Base-by-base conservation (phyloP, 2,329 filamentous ascomycete genomes). In the Xylaria sp. region DNA sequence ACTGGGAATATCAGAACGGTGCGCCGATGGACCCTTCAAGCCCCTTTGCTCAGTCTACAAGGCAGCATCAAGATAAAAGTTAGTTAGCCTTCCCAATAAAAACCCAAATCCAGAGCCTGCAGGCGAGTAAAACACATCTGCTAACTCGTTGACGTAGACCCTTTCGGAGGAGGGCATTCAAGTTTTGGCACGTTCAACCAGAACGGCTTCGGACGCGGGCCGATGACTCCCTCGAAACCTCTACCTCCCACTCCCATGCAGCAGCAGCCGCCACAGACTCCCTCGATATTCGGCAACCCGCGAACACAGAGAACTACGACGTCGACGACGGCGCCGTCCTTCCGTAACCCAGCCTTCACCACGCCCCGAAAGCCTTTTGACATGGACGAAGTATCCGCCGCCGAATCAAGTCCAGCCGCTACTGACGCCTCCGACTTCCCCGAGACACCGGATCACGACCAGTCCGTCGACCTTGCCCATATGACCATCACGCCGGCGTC, bases 311-410 rank as follows among this genome's bases (percentile, higher is more conserved):
- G 80, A 63, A 80, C 81, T 48, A 80, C 82, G 55, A 80, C 82
- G 28, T 28, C 28, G 34, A 37, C 34, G 34, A 37, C 34, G 0
- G 86, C 84, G 0, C 82, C 87, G 15, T 82, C 84, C 0, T 91
- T 91, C 71, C 86, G 89, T 25, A 91, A 91, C 72, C 87, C 89
- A 0, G 86, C 88, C 2, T 91, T 91, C 72, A 90, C 86, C 1
- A 91, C 89, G 0, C 89, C 89, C 0, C 86, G 89, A 58, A 87
- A 85, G 67, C 84, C 86, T 0, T 82, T 87, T 68, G 87, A 90
- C 44, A 83, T 87, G 41, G 80, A 84, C 18, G 88, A 90, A 74
- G 80, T 82, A 50, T 90, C 88, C 2, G 85, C 85, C 34, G 84
- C 85, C 52, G 89, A 91, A 70, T 86, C 87, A 20, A 91, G 89